A percentile compares a stretch with the other conserved stretches of the same genome.
Evolutionary conservation across 305 asterid genomes (phyloP).

Genomic region (Plantago coronopus): DNA sequence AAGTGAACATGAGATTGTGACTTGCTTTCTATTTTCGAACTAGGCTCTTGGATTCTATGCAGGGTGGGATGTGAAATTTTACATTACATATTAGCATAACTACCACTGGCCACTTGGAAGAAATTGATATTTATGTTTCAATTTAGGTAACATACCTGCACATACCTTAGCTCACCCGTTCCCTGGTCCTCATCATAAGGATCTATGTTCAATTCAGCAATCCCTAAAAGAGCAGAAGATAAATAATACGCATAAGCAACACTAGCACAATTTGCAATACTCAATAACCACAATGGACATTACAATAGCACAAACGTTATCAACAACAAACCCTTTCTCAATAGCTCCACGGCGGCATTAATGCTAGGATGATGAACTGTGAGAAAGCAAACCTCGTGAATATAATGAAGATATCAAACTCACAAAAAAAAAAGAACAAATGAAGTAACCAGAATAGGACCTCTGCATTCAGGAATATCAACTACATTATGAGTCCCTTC

Average conservation of each 20-base stretch:
- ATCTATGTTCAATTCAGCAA: slow-evolving; percentile 55
- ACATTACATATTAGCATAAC: slow-evolving; percentile 2
- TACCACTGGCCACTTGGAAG: not conserved
- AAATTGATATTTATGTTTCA: slow-evolving; percentile 7
- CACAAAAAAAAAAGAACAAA: not conserved
- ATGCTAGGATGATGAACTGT: slow-evolving; percentile 93
- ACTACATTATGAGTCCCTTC: slow-evolving; percentile 81
- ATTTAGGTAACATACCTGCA: slow-evolving; percentile 48
- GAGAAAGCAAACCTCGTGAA: slow-evolving; percentile 20
- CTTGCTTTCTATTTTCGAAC: no score
- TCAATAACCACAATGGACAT: not conserved
- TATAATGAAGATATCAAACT: not conserved
- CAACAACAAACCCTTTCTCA: slow-evolving; percentile 48
- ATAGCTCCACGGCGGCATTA: slow-evolving; percentile 70
- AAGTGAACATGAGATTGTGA: not conserved
- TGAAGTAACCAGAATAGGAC: slow-evolving; percentile 22
- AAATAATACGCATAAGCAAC: slow-evolving; percentile 14
- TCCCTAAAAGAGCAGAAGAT: slow-evolving; percentile 37
- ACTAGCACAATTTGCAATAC: slow-evolving; percentile 1
- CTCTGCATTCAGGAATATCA: slow-evolving; percentile 88
- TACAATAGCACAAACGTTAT: slow-evolving; percentile 12
- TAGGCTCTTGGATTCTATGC: not conserved
- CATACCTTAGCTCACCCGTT: slow-evolving; percentile 86
- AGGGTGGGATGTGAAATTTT: not conserved
- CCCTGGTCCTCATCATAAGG: slow-evolving; percentile 86